Percentiles rank a stretch among this genome's conserved stretches.
phyloP scores from a whole-genome alignment of 2,329 filamentous ascomycete genomes.

The Metarhizium guizhouense region DNA sequence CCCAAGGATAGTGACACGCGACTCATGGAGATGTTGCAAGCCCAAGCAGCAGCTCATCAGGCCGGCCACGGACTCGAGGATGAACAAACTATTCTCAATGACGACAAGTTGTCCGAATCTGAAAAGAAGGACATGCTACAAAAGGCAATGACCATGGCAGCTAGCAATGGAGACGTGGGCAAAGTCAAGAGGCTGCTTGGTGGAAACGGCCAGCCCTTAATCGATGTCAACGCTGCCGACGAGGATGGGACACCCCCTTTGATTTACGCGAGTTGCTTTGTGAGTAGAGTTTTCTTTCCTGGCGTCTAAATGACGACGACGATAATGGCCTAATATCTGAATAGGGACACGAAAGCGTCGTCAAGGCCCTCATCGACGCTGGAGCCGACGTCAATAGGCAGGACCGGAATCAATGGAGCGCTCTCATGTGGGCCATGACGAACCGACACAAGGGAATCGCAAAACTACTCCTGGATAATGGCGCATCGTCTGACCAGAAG shows the following conservation, averaged over 20 bases:
- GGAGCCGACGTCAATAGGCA: constrained; percentile 87
- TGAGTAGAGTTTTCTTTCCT: constrained; percentile 31
- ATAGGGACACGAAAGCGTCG: constrained; percentile 81
- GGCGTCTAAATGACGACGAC: neutral
- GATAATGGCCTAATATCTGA: neutral
- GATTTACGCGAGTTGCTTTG: constrained; percentile 97
- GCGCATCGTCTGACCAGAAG: constrained; percentile 91
- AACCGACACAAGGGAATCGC: constrained; percentile 95
- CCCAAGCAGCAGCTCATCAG: constrained; percentile 77
- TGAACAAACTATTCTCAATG: constrained; percentile 68
- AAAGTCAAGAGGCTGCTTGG: constrained; percentile 68
- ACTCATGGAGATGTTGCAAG: constrained; percentile 91
- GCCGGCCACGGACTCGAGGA: constrained; percentile 65
- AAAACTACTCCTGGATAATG: constrained; percentile 83
- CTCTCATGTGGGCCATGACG: constrained; percentile 99
- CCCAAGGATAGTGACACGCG: constrained; percentile 72
- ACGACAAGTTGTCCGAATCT: constrained; percentile 61
- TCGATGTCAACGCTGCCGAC: constrained; percentile 82
- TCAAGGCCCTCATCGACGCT: constrained; percentile 72
- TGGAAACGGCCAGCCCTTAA: constrained; percentile 63
- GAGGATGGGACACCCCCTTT: constrained; percentile 93
- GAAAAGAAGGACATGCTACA: constrained; percentile 80
- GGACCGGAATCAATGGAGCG: constrained; percentile 94
- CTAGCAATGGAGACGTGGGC: constrained; percentile 87
- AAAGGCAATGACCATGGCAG: constrained; percentile 85